These are phyloP conservation scores for Acarospora socialis DNA, from an alignment of 2,329 filamentous ascomycete genomes.

Conservation along the genomic window DNA sequence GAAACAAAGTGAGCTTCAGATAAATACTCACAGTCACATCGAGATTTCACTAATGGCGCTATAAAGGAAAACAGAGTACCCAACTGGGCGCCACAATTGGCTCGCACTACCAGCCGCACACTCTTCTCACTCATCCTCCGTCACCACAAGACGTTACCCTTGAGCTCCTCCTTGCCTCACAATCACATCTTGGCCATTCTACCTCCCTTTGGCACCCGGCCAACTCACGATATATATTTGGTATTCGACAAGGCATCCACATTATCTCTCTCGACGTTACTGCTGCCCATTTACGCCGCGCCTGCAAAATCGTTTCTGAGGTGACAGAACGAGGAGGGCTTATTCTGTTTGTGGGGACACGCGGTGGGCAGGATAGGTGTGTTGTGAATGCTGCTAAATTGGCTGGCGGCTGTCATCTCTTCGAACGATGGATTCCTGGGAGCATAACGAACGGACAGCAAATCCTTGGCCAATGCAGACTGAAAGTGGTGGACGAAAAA, in stretches of 20 bases:
- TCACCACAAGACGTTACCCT: constrained; percentile 68
- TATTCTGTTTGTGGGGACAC: constrained; percentile 81
- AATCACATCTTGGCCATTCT: constrained; percentile 80
- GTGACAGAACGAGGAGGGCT: constrained; percentile 70
- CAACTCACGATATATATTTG: constrained; percentile 89
- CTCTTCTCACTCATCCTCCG: constrained; percentile 51
- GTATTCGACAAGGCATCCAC: constrained; percentile 74
- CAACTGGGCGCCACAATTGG: constrained; percentile 9
- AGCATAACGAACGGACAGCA: constrained; percentile 85
- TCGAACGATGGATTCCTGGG: constrained; percentile 84
- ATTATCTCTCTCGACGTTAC: constrained; percentile 87
- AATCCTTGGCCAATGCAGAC: constrained; percentile 56
- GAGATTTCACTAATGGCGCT: too few species aligned
- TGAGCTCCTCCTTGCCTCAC: constrained; percentile 75
- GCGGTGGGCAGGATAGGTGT: constrained; percentile 63
- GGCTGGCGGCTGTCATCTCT: constrained; percentile 70
- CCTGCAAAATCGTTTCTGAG: constrained; percentile 81
- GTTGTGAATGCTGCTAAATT: constrained; percentile 71
- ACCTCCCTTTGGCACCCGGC: constrained; percentile 87
- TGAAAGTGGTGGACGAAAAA: constrained; percentile 62
- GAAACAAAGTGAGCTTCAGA: too few species aligned
- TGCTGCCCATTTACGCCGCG: constrained; percentile 77
- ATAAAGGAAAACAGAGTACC: too few species aligned
- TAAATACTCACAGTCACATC: too few species aligned
- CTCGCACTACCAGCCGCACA: constrained; percentile 11